Evolutionary conservation across 306 rosid genomes (phyloP).

Genomic region (Gillenia trifoliata): DNA sequence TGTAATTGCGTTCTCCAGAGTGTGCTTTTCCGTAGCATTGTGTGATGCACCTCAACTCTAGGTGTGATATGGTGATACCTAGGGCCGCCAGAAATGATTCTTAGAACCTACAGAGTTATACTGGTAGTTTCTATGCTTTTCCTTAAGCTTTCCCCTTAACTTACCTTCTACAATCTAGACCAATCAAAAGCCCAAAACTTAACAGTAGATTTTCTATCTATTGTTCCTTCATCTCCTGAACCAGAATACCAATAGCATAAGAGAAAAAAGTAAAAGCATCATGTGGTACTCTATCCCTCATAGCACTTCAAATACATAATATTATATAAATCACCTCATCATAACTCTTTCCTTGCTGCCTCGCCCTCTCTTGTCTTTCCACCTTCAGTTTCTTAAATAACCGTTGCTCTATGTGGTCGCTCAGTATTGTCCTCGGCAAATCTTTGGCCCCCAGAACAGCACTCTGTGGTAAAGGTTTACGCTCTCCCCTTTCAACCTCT

Average conservation of each 20-base stretch:
- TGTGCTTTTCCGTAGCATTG: neutral
- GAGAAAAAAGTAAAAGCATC: neutral
- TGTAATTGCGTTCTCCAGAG: neutral
- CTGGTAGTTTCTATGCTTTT: neutral
- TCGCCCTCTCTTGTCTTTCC: conserved; percentile 82
- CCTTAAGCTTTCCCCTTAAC: neutral
- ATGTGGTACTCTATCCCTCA: neutral
- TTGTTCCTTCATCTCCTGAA: neutral
- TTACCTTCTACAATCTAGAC: neutral
- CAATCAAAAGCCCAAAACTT: neutral
- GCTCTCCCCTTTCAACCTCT: conserved; percentile 95
- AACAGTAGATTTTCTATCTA: neutral
- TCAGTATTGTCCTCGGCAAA: conserved; percentile 80
- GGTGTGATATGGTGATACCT: neutral
- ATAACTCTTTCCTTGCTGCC: conserved; percentile 70
- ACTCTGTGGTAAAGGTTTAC: conserved; percentile 87
- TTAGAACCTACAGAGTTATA: neutral
- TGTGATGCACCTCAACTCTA: neutral
- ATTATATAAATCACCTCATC: conserved; percentile 66
- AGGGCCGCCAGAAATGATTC: neutral
- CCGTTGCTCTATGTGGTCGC: conserved; percentile 87
- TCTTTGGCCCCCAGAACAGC: conserved; percentile 99
- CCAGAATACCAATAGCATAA: neutral
- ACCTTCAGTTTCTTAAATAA: conserved; percentile 61
- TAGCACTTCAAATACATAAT: neutral